These are phyloP conservation scores for Penicillium rolfsii DNA, from an alignment of 2,329 filamentous ascomycete genomes.

Conservation along the genomic window DNA sequence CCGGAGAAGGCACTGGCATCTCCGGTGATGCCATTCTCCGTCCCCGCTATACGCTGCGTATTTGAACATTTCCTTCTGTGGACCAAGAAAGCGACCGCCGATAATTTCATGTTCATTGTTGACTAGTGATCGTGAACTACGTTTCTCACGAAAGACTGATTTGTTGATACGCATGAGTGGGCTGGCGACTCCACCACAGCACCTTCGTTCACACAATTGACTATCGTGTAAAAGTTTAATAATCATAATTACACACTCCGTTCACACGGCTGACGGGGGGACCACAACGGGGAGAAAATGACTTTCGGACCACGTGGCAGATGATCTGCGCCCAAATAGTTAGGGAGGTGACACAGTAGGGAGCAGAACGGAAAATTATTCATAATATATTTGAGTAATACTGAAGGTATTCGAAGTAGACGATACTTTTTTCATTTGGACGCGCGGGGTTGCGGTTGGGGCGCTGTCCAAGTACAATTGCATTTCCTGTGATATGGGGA, in stretches of 20 bases:
- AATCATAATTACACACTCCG: background rate
- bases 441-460: background rate
- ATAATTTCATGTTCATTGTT: background rate
- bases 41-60: background rate
- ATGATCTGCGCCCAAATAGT: constrained; percentile 18
- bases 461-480: background rate
- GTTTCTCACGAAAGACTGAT: background rate
- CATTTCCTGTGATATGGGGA: background rate
- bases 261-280: background rate
- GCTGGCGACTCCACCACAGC: background rate
- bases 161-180: background rate
- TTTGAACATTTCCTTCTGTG: background rate
- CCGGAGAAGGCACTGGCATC: constrained; percentile 1
- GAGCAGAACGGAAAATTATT: background rate
- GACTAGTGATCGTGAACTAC: constrained; percentile 3
- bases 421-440: background rate
- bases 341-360: background rate
- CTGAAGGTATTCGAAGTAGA: background rate
- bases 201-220: background rate
- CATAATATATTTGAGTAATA: background rate
- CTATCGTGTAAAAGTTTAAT: background rate
- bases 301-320: constrained; percentile 17
- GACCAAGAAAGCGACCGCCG: background rate
- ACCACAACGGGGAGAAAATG: background rate
- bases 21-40: background rate